Conservation (phyloP, 2,329 filamentous ascomycete genomes). For the Penicillium brevicompactum region DNA sequence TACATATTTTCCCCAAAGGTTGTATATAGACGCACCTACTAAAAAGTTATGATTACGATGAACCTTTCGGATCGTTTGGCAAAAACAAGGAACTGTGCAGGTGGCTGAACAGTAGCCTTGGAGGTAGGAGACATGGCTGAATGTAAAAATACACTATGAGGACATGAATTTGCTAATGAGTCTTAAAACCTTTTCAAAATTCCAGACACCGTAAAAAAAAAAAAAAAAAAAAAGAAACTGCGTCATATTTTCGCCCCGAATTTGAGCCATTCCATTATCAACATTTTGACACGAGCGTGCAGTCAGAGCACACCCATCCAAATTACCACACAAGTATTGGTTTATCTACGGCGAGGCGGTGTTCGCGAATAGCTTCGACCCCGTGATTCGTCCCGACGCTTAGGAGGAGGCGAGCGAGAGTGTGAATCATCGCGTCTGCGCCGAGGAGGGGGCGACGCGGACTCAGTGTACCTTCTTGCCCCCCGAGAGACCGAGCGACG, state of each 20-base stretch:
- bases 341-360: slow-evolving; percentile 22
- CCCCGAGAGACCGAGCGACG: slow-evolving; percentile 31
- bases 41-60: too few relatives aligned
- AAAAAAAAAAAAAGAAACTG: slow-evolving; percentile 4
- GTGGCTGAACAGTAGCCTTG: background rate
- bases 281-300: background rate
- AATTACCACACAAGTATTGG: background rate
- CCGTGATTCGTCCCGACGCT: slow-evolving; percentile 22
- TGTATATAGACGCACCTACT: too few relatives aligned
- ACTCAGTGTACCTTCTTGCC: slow-evolving; percentile 27
- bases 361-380: slow-evolving; percentile 28
- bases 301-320: background rate
- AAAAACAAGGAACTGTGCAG: background rate
- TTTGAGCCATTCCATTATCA: slow-evolving; percentile 5
- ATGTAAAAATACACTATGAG: background rate
- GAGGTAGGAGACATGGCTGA: background rate
- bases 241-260: slow-evolving; percentile 3
- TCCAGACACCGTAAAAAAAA: slow-evolving; percentile 4
- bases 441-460: slow-evolving; percentile 33
- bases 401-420: slow-evolving; percentile 28
- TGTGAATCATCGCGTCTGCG: slow-evolving; percentile 24
- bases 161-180: background rate
- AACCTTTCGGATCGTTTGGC: background rate
- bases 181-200: background rate
- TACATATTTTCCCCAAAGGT: too few relatives aligned